Evolutionary conservation across 1,284 basidiomycete genomes (phyloP), one percentile per base, ranked within the genome.

Genomic region (Sporisorium graminicola): DNA sequence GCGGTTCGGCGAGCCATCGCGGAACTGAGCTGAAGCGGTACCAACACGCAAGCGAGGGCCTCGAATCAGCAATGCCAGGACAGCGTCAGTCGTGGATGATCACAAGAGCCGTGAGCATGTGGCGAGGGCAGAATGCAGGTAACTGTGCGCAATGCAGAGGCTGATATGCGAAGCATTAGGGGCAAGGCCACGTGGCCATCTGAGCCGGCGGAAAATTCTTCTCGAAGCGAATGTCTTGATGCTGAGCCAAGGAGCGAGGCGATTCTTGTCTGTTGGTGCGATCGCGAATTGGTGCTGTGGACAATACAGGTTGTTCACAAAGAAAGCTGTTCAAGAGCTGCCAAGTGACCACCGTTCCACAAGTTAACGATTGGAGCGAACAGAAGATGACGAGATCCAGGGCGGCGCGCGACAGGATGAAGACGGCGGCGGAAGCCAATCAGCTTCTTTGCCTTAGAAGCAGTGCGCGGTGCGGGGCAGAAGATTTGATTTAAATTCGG

Each of bases 1-100:
- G 65, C 65, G 27, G 71, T 76, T 43, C 69, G 64, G 27, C 37
- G 29, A 1, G 29, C 42, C 6, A 31, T 74, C 20, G 44, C 53
- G 4, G 31, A 49, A 16, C 44, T 51, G 8, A 14, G 8, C 3
- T 63, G 20, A 51, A 44, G 24, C 22, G 16, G 29, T 9, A 24
- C 16, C 2, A 50, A 2, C 27, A 33, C 12, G 47, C 47, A 49
- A 20, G 49, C 46, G 40, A 43, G n/a, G n/a, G 40, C 16, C n/a
- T 16, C 20, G 14, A 20, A 20, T 1, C 9, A 24, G 26, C n/a
- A 31, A 50, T 50, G 29, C 31, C 49, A 31, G 27, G 18, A 50
- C 49, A 31, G 10, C 20, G 18, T 20, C 37, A 8, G 9, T 8
- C 6, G 40, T 43, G 40, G 16, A 40, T 18, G 8, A 16, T 18